phyloP scores from a whole-genome alignment of 2,329 filamentous ascomycete genomes.

The Aspergillus candidus region DNA sequence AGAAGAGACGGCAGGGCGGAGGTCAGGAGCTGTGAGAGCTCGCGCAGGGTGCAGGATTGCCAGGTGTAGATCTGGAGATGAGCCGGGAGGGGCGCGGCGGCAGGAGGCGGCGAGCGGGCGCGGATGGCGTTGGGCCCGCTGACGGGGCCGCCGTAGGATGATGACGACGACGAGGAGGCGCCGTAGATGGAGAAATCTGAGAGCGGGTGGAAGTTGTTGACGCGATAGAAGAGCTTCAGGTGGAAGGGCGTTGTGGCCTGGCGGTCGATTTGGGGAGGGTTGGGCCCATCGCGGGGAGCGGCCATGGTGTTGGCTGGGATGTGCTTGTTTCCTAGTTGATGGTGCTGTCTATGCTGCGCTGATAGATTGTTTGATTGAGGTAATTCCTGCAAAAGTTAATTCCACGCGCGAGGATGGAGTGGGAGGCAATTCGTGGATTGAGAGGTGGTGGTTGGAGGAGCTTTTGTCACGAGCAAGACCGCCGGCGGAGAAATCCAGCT shows the following conservation, averaged over 20 bases:
- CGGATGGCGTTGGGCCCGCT: conserved; percentile 39
- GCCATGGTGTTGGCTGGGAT: conserved; percentile 10
- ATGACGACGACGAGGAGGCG: conserved; percentile 15
- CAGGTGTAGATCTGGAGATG: conserved; percentile 81
- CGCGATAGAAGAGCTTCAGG: conserved; percentile 76
- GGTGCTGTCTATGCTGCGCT: neutral
- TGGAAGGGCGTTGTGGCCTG: conserved; percentile 73
- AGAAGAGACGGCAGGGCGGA: conserved; percentile 63
- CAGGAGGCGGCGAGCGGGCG: conserved; percentile 46
- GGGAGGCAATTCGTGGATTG: neutral
- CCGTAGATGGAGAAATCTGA: conserved; percentile 35
- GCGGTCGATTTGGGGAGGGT: conserved; percentile 52
- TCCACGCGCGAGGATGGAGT: neutral
- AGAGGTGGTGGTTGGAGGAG: conserved; percentile 1
- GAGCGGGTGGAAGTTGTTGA: conserved; percentile 60
- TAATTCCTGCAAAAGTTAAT: neutral
- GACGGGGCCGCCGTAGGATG: conserved; percentile 18
- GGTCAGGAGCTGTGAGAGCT: conserved; percentile 72
- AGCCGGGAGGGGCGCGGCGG: conserved; percentile 53
- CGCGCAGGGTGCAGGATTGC: conserved; percentile 70
- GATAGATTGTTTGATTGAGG: no score
- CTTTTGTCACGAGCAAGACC: conserved; percentile 7
- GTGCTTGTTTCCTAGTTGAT: neutral
- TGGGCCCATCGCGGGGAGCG: conserved; percentile 23
- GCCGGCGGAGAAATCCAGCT: conserved; percentile 4